Conservation (phyloP, 805 yeast genomes). For the Saccharomycopsis guyanensis region DNA sequence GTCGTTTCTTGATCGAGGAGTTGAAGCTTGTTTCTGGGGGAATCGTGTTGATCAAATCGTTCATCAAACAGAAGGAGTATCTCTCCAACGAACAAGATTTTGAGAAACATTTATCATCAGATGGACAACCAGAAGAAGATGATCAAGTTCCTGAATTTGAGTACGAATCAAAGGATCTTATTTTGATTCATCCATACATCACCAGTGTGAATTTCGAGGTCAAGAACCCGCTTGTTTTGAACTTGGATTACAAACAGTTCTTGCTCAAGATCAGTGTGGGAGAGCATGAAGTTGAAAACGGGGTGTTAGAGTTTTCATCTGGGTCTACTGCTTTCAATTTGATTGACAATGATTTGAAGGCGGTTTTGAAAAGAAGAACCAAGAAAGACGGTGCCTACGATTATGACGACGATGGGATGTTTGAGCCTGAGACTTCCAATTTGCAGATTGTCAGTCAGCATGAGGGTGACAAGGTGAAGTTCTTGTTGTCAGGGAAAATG, state of each 20-base stretch:
- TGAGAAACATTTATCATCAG: not conserved
- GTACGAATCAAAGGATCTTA: constrained; percentile 12
- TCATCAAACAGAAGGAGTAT: constrained; percentile 13
- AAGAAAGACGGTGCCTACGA: constrained; percentile 4
- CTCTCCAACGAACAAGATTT: not conserved
- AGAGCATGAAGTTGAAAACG: constrained; percentile 28
- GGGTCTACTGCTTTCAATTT: constrained; percentile 11
- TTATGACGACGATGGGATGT: constrained; percentile 16
- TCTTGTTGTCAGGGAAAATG: constrained; percentile 11
- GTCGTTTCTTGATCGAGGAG: constrained; percentile 22
- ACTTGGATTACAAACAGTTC: constrained; percentile 28
- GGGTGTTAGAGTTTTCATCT: constrained; percentile 22
- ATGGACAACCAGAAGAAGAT: constrained; percentile 4
- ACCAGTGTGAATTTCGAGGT: constrained; percentile 24
- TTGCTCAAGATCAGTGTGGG: constrained; percentile 28
- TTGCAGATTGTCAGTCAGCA: constrained; percentile 1
- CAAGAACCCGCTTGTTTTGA: constrained; percentile 25
- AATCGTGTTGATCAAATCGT: constrained; percentile 20
- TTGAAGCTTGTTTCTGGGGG: constrained; percentile 24
- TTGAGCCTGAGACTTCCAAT: not conserved
- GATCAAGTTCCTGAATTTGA: constrained; percentile 19
- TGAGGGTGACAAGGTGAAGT: not conserved
- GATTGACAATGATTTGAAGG: constrained; percentile 14
- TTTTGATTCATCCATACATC: constrained; percentile 19
- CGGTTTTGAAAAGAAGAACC: constrained; percentile 10